Evolutionary conservation across 2,329 filamentous ascomycete species (phyloP).

Genomic region (Lithohypha guttulata): DNA sequence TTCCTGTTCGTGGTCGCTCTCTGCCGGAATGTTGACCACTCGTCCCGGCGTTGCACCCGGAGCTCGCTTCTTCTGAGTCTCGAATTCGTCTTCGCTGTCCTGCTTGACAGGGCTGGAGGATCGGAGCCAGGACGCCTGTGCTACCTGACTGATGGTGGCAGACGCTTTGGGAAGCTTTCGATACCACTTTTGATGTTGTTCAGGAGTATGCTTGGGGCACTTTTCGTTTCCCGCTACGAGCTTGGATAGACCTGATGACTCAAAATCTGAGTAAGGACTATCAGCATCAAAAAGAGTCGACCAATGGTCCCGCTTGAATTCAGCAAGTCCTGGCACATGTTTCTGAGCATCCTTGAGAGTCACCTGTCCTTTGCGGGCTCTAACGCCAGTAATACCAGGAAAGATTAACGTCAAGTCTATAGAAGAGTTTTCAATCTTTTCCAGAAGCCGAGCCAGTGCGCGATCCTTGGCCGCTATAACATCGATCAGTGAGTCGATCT

Average conservation of each 20-base stretch:
- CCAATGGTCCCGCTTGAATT: constrained; percentile 44
- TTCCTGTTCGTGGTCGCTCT: too few species aligned
- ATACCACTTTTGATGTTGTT: constrained; percentile 7
- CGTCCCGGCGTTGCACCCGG: too few species aligned
- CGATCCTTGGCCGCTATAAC: constrained; percentile 48
- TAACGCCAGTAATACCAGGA: constrained; percentile 41
- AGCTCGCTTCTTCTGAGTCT: constrained; percentile 11
- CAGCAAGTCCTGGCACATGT: constrained; percentile 44
- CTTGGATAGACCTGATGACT: constrained; percentile 1
- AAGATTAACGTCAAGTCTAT: constrained; percentile 48
- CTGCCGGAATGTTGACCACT: too few species aligned
- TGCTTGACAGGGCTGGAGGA: constrained; percentile 5
- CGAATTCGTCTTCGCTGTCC: constrained; percentile 17
- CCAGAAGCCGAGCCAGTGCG: constrained; percentile 46
- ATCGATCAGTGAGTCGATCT: constrained; percentile 39
- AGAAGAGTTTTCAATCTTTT: constrained; percentile 46
- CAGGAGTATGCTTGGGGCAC: constrained; percentile 14
- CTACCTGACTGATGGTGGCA: constrained; percentile 1
- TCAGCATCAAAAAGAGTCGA: constrained; percentile 22
- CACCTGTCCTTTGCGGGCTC: constrained; percentile 34
- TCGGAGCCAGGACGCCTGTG: constrained; percentile 4
- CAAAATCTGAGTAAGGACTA: constrained; percentile 13
- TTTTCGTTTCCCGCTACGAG: constrained; percentile 18
- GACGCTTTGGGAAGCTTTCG: constrained; percentile 2
- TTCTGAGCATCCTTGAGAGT: constrained; percentile 40